phyloP scores from a whole-genome alignment of 2,329 filamentous ascomycete genomes.

The Ophiostoma sp. region DNA sequence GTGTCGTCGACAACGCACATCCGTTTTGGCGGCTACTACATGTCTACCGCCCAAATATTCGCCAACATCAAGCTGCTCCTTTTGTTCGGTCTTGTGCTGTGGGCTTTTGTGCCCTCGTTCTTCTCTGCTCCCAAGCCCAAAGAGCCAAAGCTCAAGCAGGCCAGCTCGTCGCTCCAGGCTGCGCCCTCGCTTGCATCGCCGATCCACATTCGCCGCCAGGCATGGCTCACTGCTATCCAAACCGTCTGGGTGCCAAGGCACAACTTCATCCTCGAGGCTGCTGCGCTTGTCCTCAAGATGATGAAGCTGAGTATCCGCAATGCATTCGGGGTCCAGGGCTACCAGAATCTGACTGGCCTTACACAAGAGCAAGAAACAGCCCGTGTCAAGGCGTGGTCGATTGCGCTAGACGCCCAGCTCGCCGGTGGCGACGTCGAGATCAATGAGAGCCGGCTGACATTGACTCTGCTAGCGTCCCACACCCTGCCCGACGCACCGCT shows the following conservation, averaged over 20 bases:
- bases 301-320: conserved; percentile 76
- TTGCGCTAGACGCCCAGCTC: conserved; percentile 86
- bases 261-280: conserved; percentile 77
- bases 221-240: conserved; percentile 90
- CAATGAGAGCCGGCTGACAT: conserved; percentile 75
- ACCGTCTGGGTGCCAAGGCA: conserved; percentile 87
- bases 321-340: conserved; percentile 68
- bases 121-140: conserved; percentile 51
- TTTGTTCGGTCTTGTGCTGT: conserved; percentile 49
- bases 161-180: conserved; percentile 37
- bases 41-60: conserved; percentile 42
- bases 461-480: conserved; percentile 81
- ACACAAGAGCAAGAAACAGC: conserved; percentile 81
- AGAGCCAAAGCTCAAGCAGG: conserved; percentile 38
- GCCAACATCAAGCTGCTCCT: conserved; percentile 49
- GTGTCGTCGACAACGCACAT: conserved; percentile 40
- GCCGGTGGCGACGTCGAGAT: conserved; percentile 86
- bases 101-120: conserved; percentile 50
- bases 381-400: conserved; percentile 85
- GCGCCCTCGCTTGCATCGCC: conserved; percentile 73
- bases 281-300: conserved; percentile 73
- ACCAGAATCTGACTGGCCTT: conserved; percentile 71
- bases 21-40: conserved; percentile 50
- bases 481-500: conserved; percentile 78
- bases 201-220: conserved; percentile 77